Percentiles rank a stretch among this genome's conserved stretches.
Evolutionary conservation across 2,329 filamentous ascomycete species (phyloP).

Genomic region (Diplocarpon rosae): DNA sequence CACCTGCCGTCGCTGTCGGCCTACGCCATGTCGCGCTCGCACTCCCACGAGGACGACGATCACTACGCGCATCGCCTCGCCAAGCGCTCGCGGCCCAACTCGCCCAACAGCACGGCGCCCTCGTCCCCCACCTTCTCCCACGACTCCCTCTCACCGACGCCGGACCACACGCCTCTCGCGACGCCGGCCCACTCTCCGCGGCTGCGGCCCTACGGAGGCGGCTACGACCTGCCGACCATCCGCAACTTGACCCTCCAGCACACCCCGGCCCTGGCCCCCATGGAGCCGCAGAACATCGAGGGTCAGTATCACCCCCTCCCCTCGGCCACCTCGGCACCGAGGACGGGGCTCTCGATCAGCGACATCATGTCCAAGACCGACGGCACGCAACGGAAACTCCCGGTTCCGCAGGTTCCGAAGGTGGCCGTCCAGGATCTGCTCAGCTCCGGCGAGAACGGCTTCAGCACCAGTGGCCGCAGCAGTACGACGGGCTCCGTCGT

Average conservation of each 20-base stretch:
- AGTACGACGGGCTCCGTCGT: constrained; percentile 69
- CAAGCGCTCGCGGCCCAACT: constrained; percentile 87
- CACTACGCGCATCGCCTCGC: constrained; percentile 62
- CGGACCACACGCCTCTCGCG: constrained; percentile 95
- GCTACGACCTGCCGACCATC: constrained; percentile 78
- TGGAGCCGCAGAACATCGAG: constrained; percentile 40
- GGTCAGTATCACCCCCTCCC: constrained; percentile 31
- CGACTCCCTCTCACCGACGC: constrained; percentile 88
- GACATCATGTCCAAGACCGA: constrained; percentile 90
- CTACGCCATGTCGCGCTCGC: constrained; percentile 90
- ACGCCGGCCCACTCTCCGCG: constrained; percentile 93
- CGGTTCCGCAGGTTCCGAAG: constrained; percentile 82
- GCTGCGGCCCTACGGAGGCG: constrained; percentile 58
- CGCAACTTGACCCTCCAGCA: constrained; percentile 60
- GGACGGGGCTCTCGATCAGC: constrained; percentile 67
- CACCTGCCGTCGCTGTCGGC: constrained; percentile 46
- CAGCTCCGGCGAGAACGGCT: constrained; percentile 44
- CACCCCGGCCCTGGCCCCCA: constrained; percentile 54
- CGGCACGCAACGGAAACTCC: constrained; percentile 79
- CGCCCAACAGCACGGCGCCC: constrained; percentile 88
- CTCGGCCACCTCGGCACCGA: constrained; percentile 26
- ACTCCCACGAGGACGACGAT: constrained; percentile 73
- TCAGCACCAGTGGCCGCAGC: constrained; percentile 62
- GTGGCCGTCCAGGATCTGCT: constrained; percentile 79
- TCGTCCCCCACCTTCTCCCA: constrained; percentile 95